phyloP scores from a whole-genome alignment of 257 asterid species.

The Przewalskia tangutica region DNA sequence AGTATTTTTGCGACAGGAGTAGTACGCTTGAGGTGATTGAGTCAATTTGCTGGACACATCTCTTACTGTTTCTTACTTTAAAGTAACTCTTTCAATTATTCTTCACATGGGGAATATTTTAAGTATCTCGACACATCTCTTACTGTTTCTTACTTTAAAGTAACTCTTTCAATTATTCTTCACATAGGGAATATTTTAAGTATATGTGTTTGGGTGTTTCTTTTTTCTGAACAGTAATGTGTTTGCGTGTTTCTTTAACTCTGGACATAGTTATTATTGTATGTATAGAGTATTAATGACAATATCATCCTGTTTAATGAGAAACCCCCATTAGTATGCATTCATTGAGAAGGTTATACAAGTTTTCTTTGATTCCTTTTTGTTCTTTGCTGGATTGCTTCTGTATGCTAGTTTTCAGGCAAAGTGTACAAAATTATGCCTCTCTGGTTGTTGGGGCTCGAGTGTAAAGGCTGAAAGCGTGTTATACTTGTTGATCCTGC shows the following conservation, averaged over 20 bases:
- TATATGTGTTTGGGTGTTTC: not conserved
- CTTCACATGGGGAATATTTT: not conserved
- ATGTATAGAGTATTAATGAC: not conserved
- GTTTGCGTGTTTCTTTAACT: not conserved
- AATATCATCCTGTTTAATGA: not conserved
- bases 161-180: not conserved
- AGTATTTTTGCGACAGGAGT: not conserved
- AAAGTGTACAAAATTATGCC: not conserved
- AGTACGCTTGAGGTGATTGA: not conserved
- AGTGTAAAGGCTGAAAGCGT: not conserved
- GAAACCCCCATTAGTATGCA: not conserved
- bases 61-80: not conserved
- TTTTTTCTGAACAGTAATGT: not conserved
- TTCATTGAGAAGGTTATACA: slow-evolving; percentile 3
- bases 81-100: not conserved
- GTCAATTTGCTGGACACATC: not conserved
- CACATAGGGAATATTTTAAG: not conserved
- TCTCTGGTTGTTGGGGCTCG: not conserved
- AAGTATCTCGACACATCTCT: not conserved
- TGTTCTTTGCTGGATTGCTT: not conserved
- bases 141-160: not conserved
- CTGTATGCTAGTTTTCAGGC: not conserved
- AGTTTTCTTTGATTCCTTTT: not conserved
- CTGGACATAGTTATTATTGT: not conserved
- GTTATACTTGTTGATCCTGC: not conserved